These are phyloP conservation scores for Solanum tarijense DNA, from an alignment of 257 asterid species.

Conservation along the genomic window DNA sequence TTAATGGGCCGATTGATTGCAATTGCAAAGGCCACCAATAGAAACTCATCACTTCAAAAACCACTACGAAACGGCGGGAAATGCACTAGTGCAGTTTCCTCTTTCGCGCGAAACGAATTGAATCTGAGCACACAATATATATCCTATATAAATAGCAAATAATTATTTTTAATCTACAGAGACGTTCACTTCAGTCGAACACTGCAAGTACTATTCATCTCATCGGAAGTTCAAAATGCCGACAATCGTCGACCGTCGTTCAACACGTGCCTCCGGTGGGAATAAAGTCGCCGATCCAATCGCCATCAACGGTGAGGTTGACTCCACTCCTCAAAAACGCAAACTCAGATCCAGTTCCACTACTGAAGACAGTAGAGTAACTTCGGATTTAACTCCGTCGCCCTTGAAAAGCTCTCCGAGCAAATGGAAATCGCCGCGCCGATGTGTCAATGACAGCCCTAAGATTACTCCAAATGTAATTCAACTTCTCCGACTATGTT, in stretches of 20 bases:
- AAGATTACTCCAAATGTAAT: conserved; percentile 31
- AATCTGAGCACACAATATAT: neutral
- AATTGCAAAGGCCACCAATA: neutral
- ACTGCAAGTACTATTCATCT: neutral
- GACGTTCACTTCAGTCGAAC: neutral
- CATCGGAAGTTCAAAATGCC: conserved; percentile 30
- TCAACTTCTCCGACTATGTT: neutral
- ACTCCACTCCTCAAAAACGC: conserved; percentile 41
- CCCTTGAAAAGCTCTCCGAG: conserved; percentile 29
- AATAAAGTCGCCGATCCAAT: conserved; percentile 5
- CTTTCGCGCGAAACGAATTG: conserved; percentile 22
- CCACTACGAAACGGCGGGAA: conserved; percentile 16
- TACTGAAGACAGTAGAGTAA: neutral
- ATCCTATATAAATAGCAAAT: neutral
- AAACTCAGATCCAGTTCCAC: conserved; percentile 35
- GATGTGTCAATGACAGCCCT: conserved; percentile 36
- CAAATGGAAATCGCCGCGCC: conserved; percentile 54
- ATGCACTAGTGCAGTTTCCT: conserved; percentile 1
- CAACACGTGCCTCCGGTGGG: conserved; percentile 10
- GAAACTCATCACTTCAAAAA: neutral
- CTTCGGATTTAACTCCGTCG: conserved; percentile 10
- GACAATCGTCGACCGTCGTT: conserved; percentile 30
- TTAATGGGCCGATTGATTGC: neutral
- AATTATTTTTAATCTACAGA: neutral
- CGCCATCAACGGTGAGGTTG: neutral